Conservation (phyloP, 345 rosid species). For the Nasturtium officinale region DNA sequence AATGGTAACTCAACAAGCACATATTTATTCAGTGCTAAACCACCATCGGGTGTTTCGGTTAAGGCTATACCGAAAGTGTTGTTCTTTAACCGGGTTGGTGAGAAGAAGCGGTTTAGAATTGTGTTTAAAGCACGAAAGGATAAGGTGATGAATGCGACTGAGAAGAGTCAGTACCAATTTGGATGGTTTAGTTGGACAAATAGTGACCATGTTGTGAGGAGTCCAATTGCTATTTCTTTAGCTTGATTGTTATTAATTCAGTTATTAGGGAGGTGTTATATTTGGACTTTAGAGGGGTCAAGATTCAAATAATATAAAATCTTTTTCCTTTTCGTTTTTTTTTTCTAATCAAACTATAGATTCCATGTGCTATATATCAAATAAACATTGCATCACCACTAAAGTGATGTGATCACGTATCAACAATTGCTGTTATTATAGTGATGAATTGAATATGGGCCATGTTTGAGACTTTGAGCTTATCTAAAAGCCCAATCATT, state of each 20-base stretch:
- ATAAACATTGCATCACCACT: neutral
- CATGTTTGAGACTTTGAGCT: neutral
- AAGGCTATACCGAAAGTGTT: conserved; percentile 54
- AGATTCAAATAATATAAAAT: conserved; percentile 15
- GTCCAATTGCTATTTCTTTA: conserved; percentile 67
- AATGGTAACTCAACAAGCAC: conserved; percentile 43
- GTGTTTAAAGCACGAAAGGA: conserved; percentile 32
- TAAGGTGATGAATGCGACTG: neutral
- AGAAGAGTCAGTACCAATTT: conserved; percentile 53
- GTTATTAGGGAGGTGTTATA: neutral
- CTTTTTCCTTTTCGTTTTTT: too few species aligned
- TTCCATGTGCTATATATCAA: neutral
- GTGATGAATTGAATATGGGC: neutral
- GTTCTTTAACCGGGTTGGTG: conserved; percentile 48
- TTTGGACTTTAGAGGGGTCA: conserved; percentile 11
- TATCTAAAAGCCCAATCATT: neutral
- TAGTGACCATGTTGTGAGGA: conserved; percentile 56
- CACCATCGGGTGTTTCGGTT: conserved; percentile 57
- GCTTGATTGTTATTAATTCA: conserved; percentile 36
- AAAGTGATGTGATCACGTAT: neutral
- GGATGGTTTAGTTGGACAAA: conserved; percentile 83
- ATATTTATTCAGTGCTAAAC: conserved; percentile 47
- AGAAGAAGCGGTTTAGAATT: conserved; percentile 61
- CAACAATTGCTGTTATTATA: neutral
- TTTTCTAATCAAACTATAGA: conserved; percentile 12